These are phyloP conservation scores for Verbascum thapsus DNA, from an alignment of 257 asterid species.

Conservation along the genomic window DNA sequence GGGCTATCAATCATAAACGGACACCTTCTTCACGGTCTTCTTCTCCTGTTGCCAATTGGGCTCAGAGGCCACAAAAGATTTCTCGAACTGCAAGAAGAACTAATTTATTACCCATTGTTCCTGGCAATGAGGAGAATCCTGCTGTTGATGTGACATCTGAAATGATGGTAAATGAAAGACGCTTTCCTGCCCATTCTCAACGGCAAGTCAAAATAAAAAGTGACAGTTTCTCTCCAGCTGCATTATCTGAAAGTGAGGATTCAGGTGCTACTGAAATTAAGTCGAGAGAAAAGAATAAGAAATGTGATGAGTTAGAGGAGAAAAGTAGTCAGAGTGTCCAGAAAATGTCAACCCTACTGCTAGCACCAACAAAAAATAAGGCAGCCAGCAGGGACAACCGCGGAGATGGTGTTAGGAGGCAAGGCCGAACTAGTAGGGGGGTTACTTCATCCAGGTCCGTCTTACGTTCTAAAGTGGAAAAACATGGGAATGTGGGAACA, in stretches of 20 bases:
- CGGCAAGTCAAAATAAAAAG: conserved; percentile 65
- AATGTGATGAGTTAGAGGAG: conserved; percentile 62
- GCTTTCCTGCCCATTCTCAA: conserved; percentile 64
- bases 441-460: conserved; percentile 68
- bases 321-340: conserved; percentile 69
- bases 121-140: conserved; percentile 60
- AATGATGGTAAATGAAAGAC: conserved; percentile 55
- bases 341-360: conserved; percentile 73
- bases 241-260: conserved; percentile 87
- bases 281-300: conserved; percentile 65
- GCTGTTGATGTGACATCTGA: conserved; percentile 49
- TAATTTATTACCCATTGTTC: conserved; percentile 62
- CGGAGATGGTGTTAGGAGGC: conserved; percentile 78
- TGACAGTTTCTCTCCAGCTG: conserved; percentile 65
- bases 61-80: conserved; percentile 80
- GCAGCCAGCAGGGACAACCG: conserved; percentile 49
- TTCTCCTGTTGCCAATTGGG: conserved; percentile 89
- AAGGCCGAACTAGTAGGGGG: conserved; percentile 86
- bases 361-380: conserved; percentile 83
- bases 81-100: conserved; percentile 86
- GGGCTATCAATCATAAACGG: conserved; percentile 70
- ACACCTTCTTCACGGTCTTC: conserved; percentile 71
- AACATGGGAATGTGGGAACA: conserved; percentile 70
- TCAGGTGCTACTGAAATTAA: conserved; percentile 75
- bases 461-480: conserved; percentile 66